Conservation (phyloP, 495 filamentous ascomycete species). For the Podospora pseudoanserina region DNA sequence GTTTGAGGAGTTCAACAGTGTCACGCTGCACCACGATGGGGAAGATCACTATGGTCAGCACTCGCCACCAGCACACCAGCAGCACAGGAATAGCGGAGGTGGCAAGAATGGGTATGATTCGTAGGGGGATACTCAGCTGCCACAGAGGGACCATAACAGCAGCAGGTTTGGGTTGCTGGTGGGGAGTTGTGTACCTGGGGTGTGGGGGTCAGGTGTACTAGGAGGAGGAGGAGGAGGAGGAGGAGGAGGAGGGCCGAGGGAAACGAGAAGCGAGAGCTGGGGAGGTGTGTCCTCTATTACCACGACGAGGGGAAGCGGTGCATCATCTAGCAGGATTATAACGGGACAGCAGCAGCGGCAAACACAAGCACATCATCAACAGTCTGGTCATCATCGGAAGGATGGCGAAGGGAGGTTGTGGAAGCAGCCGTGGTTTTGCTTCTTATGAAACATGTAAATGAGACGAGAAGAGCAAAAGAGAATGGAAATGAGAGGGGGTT, state of each 20-base stretch:
- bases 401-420: not conserved
- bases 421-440: not conserved
- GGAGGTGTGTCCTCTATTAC: not conserved
- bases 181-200: not conserved
- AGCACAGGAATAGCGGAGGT: conserved; percentile 18
- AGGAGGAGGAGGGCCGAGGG: not conserved
- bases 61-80: conserved; percentile 8
- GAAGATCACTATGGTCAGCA: conserved; percentile 52
- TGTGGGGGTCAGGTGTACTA: not conserved
- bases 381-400: not conserved
- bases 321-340: not conserved
- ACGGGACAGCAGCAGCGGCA: not conserved
- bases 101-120: conserved; percentile 24
- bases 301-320: not conserved
- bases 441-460: not conserved
- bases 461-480: not conserved
- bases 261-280: not conserved
- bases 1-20: conserved; percentile 98
- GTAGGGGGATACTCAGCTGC: conserved; percentile 16
- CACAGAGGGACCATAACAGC: not conserved
- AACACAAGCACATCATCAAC: not conserved
- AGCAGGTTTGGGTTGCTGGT: conserved; percentile 3
- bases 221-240: too few relatives aligned
- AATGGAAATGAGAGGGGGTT: not conserved
- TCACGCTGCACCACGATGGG: conserved; percentile 95